A percentile compares a stretch with the other conserved stretches of the same genome.
These are phyloP conservation scores for Curvularia verruculosa DNA, from an alignment of 2,329 filamentous ascomycete species.

Conservation along the genomic window DNA sequence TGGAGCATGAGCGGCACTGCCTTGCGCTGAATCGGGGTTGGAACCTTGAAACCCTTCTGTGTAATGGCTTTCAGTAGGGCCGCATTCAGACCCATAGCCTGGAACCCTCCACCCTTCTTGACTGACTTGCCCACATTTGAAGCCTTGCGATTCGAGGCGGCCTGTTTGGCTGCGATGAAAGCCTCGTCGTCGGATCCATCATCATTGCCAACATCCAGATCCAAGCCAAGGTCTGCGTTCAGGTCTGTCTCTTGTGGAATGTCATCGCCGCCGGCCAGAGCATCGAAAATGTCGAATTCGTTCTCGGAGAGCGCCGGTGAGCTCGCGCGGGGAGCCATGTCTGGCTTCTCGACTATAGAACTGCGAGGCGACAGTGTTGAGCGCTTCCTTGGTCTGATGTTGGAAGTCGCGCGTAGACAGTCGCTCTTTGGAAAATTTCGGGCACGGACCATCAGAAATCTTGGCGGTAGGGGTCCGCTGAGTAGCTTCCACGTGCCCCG, in stretches of 20 bases:
- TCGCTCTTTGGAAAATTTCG: slow-evolving; percentile 26
- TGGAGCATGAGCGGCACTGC: slow-evolving; percentile 91
- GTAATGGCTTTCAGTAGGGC: slow-evolving; percentile 88
- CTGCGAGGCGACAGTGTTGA: slow-evolving; percentile 15
- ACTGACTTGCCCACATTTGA: slow-evolving; percentile 80
- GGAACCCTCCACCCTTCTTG: slow-evolving; percentile 96
- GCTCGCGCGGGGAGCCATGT: slow-evolving; percentile 74
- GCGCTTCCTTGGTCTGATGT: slow-evolving; percentile 17
- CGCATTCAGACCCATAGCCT: slow-evolving; percentile 87
- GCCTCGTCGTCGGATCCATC: slow-evolving; percentile 73
- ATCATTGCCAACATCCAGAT: slow-evolving; percentile 56
- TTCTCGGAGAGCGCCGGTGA: slow-evolving; percentile 88
- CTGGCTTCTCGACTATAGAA: slow-evolving; percentile 6
- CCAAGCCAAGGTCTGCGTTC: slow-evolving; percentile 46
- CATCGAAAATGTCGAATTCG: slow-evolving; percentile 86
- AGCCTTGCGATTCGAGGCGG: slow-evolving; percentile 84
- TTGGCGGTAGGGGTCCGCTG: slow-evolving; percentile 30
- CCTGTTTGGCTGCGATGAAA: slow-evolving; percentile 88
- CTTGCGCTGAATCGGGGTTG: slow-evolving; percentile 96
- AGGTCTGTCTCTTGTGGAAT: slow-evolving; percentile 50
- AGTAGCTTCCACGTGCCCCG: slow-evolving; percentile 27
- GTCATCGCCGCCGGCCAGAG: slow-evolving; percentile 69
- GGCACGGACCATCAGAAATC: slow-evolving; percentile 33
- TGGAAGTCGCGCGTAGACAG: slow-evolving; percentile 4
- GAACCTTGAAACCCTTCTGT: slow-evolving; percentile 92